Percentiles rank a stretch among this genome's conserved stretches.
phyloP scores from a whole-genome alignment of 345 rosid genomes.

The Linum lewisii region DNA sequence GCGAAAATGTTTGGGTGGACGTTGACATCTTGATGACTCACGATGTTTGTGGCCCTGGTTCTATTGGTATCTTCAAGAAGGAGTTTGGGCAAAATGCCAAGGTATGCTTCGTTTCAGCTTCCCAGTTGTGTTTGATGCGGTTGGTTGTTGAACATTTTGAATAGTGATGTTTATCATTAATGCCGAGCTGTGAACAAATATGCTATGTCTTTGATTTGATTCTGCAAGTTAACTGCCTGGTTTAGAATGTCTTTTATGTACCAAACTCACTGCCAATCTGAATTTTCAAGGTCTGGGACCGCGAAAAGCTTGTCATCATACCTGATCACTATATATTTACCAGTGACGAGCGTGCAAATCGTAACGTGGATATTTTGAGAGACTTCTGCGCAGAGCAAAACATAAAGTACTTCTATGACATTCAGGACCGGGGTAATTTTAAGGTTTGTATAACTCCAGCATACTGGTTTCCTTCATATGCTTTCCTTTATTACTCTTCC shows the following conservation, averaged over 20 bases:
- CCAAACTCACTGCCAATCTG: neutral
- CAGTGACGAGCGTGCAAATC: slow-evolving; percentile 81
- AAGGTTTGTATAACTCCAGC: slow-evolving; percentile 35
- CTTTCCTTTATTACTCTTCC: neutral
- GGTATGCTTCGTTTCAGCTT: slow-evolving; percentile 29
- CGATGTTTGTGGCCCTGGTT: slow-evolving; percentile 94
- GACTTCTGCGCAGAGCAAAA: slow-evolving; percentile 83
- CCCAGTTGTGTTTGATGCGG: neutral
- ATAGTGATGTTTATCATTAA: too few species aligned
- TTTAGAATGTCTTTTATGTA: neutral
- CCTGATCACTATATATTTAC: slow-evolving; percentile 99
- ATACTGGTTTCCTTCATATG: neutral
- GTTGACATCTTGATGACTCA: slow-evolving; percentile 93
- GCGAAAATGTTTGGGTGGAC: slow-evolving; percentile 92
- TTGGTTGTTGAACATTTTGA: neutral
- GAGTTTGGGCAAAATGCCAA: slow-evolving; percentile 84
- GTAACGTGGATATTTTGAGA: slow-evolving; percentile 90
- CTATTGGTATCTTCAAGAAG: slow-evolving; percentile 79
- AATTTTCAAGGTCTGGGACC: slow-evolving; percentile 81
- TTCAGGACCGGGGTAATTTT: slow-evolving; percentile 75
- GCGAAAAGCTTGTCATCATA: slow-evolving; percentile 83
- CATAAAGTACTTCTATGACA: slow-evolving; percentile 93
- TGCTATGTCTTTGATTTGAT: neutral
- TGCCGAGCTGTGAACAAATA: neutral
- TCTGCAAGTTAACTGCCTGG: neutral